Evolutionary conservation across 2,329 filamentous ascomycete species (phyloP).

Genomic region (Phaeophleospora eucalypticola): DNA sequence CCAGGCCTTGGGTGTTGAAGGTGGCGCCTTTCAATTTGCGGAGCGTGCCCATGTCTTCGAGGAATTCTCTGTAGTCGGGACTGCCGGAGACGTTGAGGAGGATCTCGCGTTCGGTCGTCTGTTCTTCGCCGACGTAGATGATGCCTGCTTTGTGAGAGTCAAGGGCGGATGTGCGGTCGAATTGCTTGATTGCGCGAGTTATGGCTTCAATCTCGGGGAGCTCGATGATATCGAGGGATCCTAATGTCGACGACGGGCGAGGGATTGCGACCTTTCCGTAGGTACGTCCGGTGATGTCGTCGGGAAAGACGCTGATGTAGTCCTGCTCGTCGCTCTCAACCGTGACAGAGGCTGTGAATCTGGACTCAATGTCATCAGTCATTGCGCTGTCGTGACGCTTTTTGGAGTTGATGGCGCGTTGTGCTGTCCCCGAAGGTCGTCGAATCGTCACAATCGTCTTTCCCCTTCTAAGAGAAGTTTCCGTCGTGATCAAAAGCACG

Average conservation of each 20-base stretch:
- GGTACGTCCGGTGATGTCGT: conserved; percentile 22
- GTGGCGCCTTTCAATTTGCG: conserved; percentile 75
- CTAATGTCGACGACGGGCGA: conserved; percentile 25
- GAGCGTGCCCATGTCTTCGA: conserved; percentile 76
- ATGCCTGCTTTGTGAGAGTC: conserved; percentile 95
- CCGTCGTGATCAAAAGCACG: conserved; percentile 68
- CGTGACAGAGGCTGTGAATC: conserved; percentile 21
- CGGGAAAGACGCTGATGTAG: conserved; percentile 28
- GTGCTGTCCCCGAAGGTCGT: conserved; percentile 29
- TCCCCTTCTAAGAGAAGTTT: conserved; percentile 54
- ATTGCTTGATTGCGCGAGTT: conserved; percentile 69
- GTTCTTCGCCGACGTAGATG: conserved; percentile 84
- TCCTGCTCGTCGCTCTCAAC: conserved; percentile 22
- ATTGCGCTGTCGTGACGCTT: conserved; percentile 14
- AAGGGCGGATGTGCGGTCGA: conserved; percentile 84
- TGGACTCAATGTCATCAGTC: conserved; percentile 8
- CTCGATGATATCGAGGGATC: conserved; percentile 48
- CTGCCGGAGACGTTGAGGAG: conserved; percentile 83
- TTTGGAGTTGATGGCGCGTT: conserved; percentile 18
- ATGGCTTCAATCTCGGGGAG: conserved; percentile 64
- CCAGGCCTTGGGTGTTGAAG: conserved; percentile 91
- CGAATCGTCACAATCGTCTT: conserved; percentile 32
- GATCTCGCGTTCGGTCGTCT: conserved; percentile 78
- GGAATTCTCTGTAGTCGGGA: conserved; percentile 79
- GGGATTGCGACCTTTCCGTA: conserved; percentile 51